Evolutionary conservation across 805 yeast genomes (phyloP).

Genomic region (Metschnikowia henanensis): DNA sequence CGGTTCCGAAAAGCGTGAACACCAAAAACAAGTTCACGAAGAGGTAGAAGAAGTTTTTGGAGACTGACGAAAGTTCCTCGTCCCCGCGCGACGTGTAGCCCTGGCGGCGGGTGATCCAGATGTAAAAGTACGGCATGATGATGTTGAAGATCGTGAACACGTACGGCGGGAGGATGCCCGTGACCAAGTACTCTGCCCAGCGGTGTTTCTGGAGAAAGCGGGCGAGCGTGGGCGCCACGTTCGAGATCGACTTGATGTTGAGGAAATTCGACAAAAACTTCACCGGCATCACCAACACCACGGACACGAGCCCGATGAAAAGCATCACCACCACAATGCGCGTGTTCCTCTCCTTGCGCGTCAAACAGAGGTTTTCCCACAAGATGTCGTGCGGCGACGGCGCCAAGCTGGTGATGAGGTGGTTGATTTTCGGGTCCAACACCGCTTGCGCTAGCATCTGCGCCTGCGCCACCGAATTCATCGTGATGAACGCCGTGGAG

Average conservation of each 20-base stretch:
- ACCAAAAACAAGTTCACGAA: conserved; percentile 93
- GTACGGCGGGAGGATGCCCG: conserved; percentile 90
- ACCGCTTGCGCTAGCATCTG: conserved; percentile 97
- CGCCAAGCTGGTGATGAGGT: conserved; percentile 77
- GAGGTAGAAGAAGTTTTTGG: conserved; percentile 91
- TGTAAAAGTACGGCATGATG: conserved; percentile 81
- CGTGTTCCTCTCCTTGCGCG: conserved; percentile 67
- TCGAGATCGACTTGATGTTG: conserved; percentile 73
- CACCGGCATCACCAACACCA: conserved; percentile 79
- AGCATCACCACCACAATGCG: conserved; percentile 66
- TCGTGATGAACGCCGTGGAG: conserved; percentile 89
- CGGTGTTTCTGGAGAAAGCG: conserved; percentile 58
- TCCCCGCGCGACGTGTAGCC: conserved; percentile 92
- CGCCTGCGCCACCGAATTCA: conserved; percentile 94
- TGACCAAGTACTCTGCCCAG: conserved; percentile 77
- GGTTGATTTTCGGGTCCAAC: conserved; percentile 84
- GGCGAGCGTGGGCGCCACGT: conserved; percentile 83
- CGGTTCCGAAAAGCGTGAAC: conserved; percentile 92
- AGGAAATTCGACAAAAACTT: conserved; percentile 80
- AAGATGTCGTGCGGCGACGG: conserved; percentile 96
- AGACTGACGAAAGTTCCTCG: conserved; percentile 84
- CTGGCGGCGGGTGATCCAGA: conserved; percentile 78
- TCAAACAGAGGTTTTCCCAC: conserved; percentile 87
- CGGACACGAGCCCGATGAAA: conserved; percentile 65
- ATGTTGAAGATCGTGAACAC: conserved; percentile 83